Percentiles rank a stretch among this genome's conserved stretches.
These are phyloP conservation scores for Megacollybia platyphylla DNA, from an alignment of 1,284 basidiomycete genomes.

Conservation along the genomic window DNA sequence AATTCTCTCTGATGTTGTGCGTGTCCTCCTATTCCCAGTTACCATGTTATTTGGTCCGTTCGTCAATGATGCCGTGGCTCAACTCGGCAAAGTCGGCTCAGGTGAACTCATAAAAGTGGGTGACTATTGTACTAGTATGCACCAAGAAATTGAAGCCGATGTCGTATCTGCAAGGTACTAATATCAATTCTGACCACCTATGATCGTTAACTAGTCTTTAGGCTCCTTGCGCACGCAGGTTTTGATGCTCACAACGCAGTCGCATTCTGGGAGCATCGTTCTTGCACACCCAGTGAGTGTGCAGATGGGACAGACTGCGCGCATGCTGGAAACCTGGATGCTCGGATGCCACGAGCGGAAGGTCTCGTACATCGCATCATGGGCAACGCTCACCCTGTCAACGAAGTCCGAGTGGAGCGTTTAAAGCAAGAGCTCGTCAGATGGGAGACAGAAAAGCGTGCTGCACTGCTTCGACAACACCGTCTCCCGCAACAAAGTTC, in stretches of 20 bases:
- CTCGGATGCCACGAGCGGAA: slow-evolving; percentile 11
- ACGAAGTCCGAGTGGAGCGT: slow-evolving; percentile 41
- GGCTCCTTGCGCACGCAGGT: slow-evolving; percentile 77
- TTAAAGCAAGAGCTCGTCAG: slow-evolving; percentile 51
- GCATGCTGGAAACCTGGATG: slow-evolving; percentile 17
- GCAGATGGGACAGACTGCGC: slow-evolving; percentile 10
- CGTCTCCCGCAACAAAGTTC: slow-evolving; percentile 4
- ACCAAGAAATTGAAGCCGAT: slow-evolving; percentile 82
- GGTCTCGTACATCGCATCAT: slow-evolving; percentile 21
- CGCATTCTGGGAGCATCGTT: slow-evolving; percentile 56
- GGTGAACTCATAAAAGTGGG: slow-evolving; percentile 62
- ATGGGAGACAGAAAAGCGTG: slow-evolving; percentile 45
- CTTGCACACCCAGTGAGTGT: slow-evolving; percentile 8
- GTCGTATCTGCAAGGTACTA: slow-evolving; percentile 68
- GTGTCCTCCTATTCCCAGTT: slow-evolving; percentile 72
- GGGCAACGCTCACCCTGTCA: slow-evolving; percentile 50
- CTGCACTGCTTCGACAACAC: slow-evolving; percentile 11
- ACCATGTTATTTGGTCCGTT: slow-evolving; percentile 87
- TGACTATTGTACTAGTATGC: slow-evolving; percentile 58
- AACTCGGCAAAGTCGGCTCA: slow-evolving; percentile 63
- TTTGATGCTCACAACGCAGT: slow-evolving; percentile 71
- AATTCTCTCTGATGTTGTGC: slow-evolving; percentile 59
- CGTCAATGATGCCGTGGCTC: slow-evolving; percentile 80
- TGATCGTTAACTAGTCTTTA: slow-evolving; percentile 13
- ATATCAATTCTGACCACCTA: neutral